Percentiles rank a stretch among this genome's conserved stretches.
phyloP scores from a whole-genome alignment of 1,284 basidiomycete species.

The Ustilago lituana region DNA sequence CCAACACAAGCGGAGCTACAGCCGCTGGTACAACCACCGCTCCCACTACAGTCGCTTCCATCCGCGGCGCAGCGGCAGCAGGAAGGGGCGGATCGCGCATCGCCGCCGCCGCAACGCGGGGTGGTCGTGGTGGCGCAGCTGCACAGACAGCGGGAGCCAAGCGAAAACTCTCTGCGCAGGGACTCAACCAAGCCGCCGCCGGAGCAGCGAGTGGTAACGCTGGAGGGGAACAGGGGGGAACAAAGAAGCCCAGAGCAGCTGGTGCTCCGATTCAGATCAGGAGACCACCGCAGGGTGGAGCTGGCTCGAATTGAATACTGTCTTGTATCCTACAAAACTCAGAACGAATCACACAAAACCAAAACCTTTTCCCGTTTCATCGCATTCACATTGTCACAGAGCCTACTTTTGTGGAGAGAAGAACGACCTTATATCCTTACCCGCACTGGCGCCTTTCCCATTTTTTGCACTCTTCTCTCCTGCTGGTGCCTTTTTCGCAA shows the following conservation, averaged over 20 bases:
- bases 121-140: slow-evolving; percentile 24
- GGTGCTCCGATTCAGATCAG: slow-evolving; percentile 25
- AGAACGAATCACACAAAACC: too few relatives aligned
- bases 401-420: slow-evolving; percentile 30
- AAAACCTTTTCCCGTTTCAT: too few relatives aligned
- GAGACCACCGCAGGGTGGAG: slow-evolving; percentile 6
- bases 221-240: slow-evolving; percentile 13
- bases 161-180: slow-evolving; percentile 39
- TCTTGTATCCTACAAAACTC: too few relatives aligned
- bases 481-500: background rate
- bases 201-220: background rate
- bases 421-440: slow-evolving; percentile 31
- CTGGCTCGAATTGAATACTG: background rate
- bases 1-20: background rate
- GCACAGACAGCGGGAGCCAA: slow-evolving; percentile 29
- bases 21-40: background rate
- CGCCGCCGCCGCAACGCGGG: slow-evolving; percentile 31
- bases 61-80: slow-evolving; percentile 39
- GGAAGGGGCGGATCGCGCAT: slow-evolving; percentile 31
- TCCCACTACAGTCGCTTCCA: slow-evolving; percentile 33
- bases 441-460: slow-evolving; percentile 1
- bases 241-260: slow-evolving; percentile 40
- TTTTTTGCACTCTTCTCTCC: background rate
- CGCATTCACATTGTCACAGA: too few relatives aligned
- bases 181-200: slow-evolving; percentile 15